Evolutionary conservation across 768 basidiomycete species (phyloP), one percentile per base, ranked within the genome.

Genomic region (Boletus vinaceobasis): DNA sequence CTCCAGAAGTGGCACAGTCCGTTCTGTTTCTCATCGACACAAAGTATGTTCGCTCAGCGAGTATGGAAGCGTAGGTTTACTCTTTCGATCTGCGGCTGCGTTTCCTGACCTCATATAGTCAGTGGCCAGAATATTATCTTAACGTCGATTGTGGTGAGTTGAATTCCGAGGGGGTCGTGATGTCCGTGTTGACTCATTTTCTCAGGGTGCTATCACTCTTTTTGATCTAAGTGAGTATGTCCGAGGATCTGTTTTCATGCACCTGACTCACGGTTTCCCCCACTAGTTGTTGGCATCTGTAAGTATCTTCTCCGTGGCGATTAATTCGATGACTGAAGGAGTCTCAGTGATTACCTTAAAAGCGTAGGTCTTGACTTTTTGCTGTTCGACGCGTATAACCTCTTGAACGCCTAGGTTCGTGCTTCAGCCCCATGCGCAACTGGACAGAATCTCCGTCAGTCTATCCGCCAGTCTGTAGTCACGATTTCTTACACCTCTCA

Each of bases 321-420:
- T 15, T 2, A 32, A 35, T n/a, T 38, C 44, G 17, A n/a, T 35
- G 9, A 27, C 45, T 51, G 27, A 49, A 43, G 5, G 17, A 1
- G 14, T 55, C 36, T 13, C 48, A 84, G 83, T 71, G 37, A 79
- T 83, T 53, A 77, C 81, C 1, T 69, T 67, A 31, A 80, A 79
- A 72, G 76, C 75, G 80, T 83, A 57, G 51, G 79, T 54, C 32
- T 26, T 19, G 42, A 37, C 23, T 44, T 23, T 14, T 19, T 37
- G 17, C 26, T 42, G 23, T 32, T n/a, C 5, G 27, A 31, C 42
- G 40, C 17, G 4, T 36, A 36, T 32, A 2, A 56, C 46, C 17
- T 8, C 44, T 50, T 7, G 13, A 26, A 26, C 17, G 27, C 19
- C 29, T 53, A 81, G 80, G 7, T 79, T 80, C 59, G 33, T 59